phyloP scores from a whole-genome alignment of 129 eudicot species.

The Centaurea solstitialis region DNA sequence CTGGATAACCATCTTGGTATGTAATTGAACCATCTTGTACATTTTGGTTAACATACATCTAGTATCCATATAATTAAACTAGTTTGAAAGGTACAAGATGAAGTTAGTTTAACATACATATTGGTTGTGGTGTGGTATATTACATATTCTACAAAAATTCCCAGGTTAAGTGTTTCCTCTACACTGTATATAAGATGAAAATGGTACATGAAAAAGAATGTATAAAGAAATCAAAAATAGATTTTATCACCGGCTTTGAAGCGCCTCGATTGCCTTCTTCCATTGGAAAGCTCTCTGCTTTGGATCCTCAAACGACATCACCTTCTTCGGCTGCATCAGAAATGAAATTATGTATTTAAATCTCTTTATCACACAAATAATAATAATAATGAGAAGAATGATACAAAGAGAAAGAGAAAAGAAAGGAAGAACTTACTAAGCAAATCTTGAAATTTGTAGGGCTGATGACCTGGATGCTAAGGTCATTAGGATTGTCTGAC shows the following conservation, averaged over 20 bases:
- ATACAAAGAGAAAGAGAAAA: not conserved
- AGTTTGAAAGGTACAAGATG: too few relatives aligned
- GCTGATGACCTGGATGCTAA: constrained; percentile 61
- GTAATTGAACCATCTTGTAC: too few relatives aligned
- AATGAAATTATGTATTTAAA: too few relatives aligned
- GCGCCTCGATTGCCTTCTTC: constrained; percentile 81
- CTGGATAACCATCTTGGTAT: too few relatives aligned
- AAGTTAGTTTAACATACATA: not conserved
- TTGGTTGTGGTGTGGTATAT: not conserved
- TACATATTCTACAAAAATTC: not conserved
- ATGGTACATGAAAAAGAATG: constrained; percentile 33
- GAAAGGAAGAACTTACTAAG: constrained; percentile 46
- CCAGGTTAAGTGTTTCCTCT: constrained; percentile 13
- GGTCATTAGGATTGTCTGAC: constrained; percentile 81
- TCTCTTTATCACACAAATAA: too few relatives aligned
- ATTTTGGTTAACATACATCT: too few relatives aligned
- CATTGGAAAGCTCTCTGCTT: constrained; percentile 76
- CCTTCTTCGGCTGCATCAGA: constrained; percentile 62
- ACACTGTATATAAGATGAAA: constrained; percentile 5
- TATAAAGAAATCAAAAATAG: not conserved
- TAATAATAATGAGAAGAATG: too few relatives aligned
- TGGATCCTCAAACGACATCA: constrained; percentile 67
- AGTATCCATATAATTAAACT: too few relatives aligned
- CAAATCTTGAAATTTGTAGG: constrained; percentile 73
- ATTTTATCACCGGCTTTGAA: constrained; percentile 55